Percentiles rank a stretch among this genome's conserved stretches.
Evolutionary conservation across 192 early-diverging fungal genomes (phyloP).

Genomic region (Pecoramyces ruminantium): DNA sequence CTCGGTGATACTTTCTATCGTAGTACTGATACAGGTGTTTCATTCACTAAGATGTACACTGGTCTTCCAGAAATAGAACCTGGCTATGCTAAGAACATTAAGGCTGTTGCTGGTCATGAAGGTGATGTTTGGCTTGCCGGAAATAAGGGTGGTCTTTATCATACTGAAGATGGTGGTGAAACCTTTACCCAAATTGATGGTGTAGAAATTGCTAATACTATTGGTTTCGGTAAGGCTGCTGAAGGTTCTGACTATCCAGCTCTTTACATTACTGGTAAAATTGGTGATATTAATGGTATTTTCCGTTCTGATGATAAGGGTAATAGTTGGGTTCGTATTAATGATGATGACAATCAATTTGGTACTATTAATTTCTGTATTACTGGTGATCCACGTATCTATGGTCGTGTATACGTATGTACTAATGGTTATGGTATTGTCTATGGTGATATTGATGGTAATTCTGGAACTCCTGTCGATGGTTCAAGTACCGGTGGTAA

Average conservation of each 20-base stretch:
- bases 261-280: conserved; percentile 1
- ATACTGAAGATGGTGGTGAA: background rate
- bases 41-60: conserved; percentile 3
- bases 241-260: background rate
- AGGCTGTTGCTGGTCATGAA: conserved; percentile 8
- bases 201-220: background rate
- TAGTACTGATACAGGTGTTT: conserved; percentile 1
- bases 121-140: conserved; percentile 10
- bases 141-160: background rate
- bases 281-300: background rate
- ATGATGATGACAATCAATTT: conserved; percentile 11
- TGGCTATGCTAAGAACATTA: conserved; percentile 4
- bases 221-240: conserved; percentile 1
- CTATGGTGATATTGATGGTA: conserved; percentile 2
- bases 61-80: conserved; percentile 1
- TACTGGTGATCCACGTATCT: conserved; percentile 9
- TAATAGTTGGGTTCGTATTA: conserved; percentile 7
- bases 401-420: conserved; percentile 10
- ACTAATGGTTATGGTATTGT: conserved; percentile 11
- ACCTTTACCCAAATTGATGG: background rate
- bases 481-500: background rate
- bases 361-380: conserved; percentile 8
- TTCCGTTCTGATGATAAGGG: conserved; percentile 11
- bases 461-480: background rate
- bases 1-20: conserved; percentile 5